Conservation (phyloP, 495 filamentous ascomycete genomes). For the Chaetomium cochliodes region DNA sequence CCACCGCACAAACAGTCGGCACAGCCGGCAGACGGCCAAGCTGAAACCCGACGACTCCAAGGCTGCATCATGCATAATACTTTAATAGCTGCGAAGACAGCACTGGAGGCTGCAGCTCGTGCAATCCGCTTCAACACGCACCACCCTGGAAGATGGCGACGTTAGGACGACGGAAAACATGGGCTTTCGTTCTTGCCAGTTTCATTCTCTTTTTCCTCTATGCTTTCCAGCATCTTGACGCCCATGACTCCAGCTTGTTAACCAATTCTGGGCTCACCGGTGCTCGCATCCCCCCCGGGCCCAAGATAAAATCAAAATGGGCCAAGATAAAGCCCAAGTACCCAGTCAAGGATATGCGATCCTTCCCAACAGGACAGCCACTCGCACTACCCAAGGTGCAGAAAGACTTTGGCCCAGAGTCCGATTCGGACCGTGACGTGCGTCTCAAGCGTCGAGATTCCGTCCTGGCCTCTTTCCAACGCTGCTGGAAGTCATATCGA, state of each 20-base stretch:
- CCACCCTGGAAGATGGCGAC: conserved; percentile 1
- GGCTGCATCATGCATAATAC: no score
- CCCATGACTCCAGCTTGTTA: no score
- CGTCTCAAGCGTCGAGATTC: conserved; percentile 43
- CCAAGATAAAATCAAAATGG: neutral
- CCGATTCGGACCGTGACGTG: conserved; percentile 30
- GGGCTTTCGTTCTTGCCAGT: neutral
- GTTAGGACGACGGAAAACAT: conserved; percentile 3
- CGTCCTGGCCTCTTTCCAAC: conserved; percentile 69
- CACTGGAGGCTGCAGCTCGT: no score
- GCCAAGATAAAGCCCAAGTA: conserved; percentile 52
- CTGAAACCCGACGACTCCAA: no score
- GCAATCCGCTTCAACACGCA: no score
- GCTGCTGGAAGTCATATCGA: conserved; percentile 77
- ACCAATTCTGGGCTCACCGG: no score
- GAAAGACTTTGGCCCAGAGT: conserved; percentile 37
- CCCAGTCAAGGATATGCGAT: conserved; percentile 60
- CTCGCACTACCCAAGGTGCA: conserved; percentile 74
- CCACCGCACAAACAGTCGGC: no score
- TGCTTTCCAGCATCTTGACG: no score
- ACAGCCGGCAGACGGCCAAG: no score
- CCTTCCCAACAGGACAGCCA: conserved; percentile 66
- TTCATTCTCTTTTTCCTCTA: conserved; percentile 6
- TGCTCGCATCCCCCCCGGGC: no score
- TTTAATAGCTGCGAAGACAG: no score